Base-by-base conservation (phyloP, 441 rosid species). In the Hypseocharis bilobata region DNA sequence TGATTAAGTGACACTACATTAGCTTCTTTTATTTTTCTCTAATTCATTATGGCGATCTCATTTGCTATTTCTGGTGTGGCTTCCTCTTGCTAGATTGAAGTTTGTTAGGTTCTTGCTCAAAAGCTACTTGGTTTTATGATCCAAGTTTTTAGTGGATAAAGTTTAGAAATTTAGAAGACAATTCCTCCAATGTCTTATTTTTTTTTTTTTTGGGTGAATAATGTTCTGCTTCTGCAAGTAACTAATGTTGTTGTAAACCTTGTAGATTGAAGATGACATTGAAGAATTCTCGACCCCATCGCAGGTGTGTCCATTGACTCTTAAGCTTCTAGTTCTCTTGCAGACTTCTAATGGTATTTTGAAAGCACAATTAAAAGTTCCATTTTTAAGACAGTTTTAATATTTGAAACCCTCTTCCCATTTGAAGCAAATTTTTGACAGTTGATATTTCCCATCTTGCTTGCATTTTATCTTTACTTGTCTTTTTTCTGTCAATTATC, bases 251-350 rank as follows among this genome's bases (percentile, higher is more conserved):
- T 3, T 54, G 40, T 7, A 25, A 61, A 55, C 56, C 20, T 68
- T 78, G 77, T 60, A 83, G 90, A 74, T 69, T 52, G 83, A 79
- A 64, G 87, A 80, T 11, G 80, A 77, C 65, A 78, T 82, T 60
- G 81, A 82, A 73, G 84, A 80, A 70, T 70, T 76, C 64, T 78
- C 91, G 38, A 81, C 76, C 82, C 60, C 81, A 61, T 68, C 82
- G 4, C 69, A 81, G 91, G 91, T 81, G 64, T 22, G 70, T 8
- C 27, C 22, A 11, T 22, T 36, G 36, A 3, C 32, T 8, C 19
- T 14, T 17, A 16, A 8, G 4, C 16, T 36, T 64, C 23, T 64
- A 13, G 52, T 52, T 44, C 23, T 57, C 11, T 45, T 34, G 25
- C 25, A 14, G 6, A 27, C 29, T 40, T 28, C 34, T 13, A 16